A percentile compares a stretch with the other conserved stretches of the same genome.
These are phyloP conservation scores for Bruguiera gymnorhiza DNA, from an alignment of 345 rosid species.

Conservation along the genomic window DNA sequence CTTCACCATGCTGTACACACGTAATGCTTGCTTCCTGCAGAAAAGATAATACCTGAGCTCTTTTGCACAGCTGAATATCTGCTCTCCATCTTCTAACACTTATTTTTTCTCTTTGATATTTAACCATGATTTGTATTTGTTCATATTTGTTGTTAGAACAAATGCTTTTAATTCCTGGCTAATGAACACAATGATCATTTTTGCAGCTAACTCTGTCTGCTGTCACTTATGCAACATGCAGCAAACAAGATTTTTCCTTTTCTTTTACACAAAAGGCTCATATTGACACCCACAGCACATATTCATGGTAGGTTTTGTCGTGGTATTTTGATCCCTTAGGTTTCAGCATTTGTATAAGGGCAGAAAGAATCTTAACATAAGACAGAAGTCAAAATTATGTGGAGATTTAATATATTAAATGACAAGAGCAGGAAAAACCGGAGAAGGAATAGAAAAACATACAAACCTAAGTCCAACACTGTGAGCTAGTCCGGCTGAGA, in stretches of 20 bases:
- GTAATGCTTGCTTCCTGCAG: constrained; percentile 50
- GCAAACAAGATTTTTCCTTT: no score
- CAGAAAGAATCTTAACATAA: background rate
- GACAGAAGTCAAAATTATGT: background rate
- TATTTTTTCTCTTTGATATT: background rate
- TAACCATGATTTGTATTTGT: background rate
- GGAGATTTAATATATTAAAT: background rate
- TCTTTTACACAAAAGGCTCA: no score
- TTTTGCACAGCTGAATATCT: constrained; percentile 2
- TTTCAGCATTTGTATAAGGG: background rate
- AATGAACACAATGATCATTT: background rate
- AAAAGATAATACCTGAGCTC: constrained; percentile 3
- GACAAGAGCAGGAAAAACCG: background rate
- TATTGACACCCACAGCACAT: background rate
- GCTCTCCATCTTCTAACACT: background rate
- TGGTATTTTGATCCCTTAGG: no score
- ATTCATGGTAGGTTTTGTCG: background rate
- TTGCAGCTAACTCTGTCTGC: background rate
- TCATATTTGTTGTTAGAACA: no score
- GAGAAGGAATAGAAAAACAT: constrained; percentile 1
- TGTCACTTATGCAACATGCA: no score
- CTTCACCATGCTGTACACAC: constrained; percentile 59
- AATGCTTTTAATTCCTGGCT: background rate
- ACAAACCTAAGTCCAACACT: constrained; percentile 48
- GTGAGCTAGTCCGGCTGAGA: constrained; percentile 61